Evolutionary conservation across 140 eudicot genomes (phyloP), one percentile per base, ranked within the genome.

Genomic region (Stevia rebaudiana): DNA sequence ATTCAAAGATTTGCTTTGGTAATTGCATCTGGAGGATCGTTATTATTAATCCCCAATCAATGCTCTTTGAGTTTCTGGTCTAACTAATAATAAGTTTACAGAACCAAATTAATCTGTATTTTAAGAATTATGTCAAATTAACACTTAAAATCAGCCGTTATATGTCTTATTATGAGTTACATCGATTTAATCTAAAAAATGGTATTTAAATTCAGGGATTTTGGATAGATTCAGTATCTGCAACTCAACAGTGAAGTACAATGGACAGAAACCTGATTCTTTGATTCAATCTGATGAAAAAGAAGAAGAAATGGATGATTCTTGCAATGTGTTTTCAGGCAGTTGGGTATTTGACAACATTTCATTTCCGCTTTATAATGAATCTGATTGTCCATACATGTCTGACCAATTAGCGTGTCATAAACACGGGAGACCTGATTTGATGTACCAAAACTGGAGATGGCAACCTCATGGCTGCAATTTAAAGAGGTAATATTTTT

Each of bases 321-420:
- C 42, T 8, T 88, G 96, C 64, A 81, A 91, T 67, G 65, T 82
- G 25, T 88, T 83, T 66, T 75, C 84, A 1, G 96, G 96, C 6
- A 79, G 79, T 39, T 88, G 96, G 96, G 92, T 88, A 22, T 84
- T 80, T 43, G 95, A 87, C 59, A 82, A 91, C 59, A 36, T 46
- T 22, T 87, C 95, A 5, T 74, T 85, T 73, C 96, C 96, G 6
- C 80, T 84, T 36, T 87, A 91, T 71, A 84, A 66, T 5, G 98
- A 86, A 66, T 87, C 92, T 8, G 74, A 73, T 75, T 91, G 96
- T 54, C 96, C 95, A 0, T 91, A 91, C 55, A 91, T 87, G 98
- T 91, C 96, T 16, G 98, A 91, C 73, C 96, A 88, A 65, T 83
- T 91, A 73, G 95, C 96, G 82, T 91, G 98, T 65, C 91, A 79